Evolutionary conservation across 768 basidiomycete species (phyloP), one percentile per base, ranked within the genome.

Genomic region (Auricularia heimuer): DNA sequence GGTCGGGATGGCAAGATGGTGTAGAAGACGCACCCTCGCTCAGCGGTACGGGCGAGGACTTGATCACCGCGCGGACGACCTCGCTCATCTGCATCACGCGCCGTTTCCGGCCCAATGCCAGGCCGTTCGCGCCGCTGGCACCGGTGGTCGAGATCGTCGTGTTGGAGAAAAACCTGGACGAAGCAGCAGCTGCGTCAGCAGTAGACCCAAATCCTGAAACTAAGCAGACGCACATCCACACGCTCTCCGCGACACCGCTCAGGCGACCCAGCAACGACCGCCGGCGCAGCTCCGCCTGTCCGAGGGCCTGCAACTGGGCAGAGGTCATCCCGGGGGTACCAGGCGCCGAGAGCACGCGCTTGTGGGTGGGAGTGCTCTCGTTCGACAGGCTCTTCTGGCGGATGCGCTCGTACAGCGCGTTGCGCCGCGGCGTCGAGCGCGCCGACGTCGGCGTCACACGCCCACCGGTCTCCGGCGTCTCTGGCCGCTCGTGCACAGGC

Each of bases 21-120:
- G 33, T 4, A 16, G 56, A 18, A 24, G 39, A 60, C 60, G 42
- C 29, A 69, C 68, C 67, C 34, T 79, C 75, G 21, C 90, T 92
- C 67, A 91, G 84, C 7, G 91, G 90, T 4, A 92, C 85, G 1
- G 88, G 85, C 0, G 90, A 90, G 0, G 90, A 92, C 75, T 92
- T 92, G 64, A 92, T 75, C 66, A 93, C 77, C 11, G 90, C 86
- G 29, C 82, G 75, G 3, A 79, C 78, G 37, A 92, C 87, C 71
- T 92, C 90, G 37, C 79, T 79, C 16, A 78, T 74, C 16, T 87
- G 90, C 62, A 92, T 76, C 33, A 86, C 83, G 54, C 87, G 86
- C 51, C 91, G 83, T 73, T 89, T 91, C 62, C 91, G 83, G 34
- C 24, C 29, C 24, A 60, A 6, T 29, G 56, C 21, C 11, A 60